Evolutionary conservation across 139 green algal species (phyloP).

Genomic region (Closterium sp.): DNA sequence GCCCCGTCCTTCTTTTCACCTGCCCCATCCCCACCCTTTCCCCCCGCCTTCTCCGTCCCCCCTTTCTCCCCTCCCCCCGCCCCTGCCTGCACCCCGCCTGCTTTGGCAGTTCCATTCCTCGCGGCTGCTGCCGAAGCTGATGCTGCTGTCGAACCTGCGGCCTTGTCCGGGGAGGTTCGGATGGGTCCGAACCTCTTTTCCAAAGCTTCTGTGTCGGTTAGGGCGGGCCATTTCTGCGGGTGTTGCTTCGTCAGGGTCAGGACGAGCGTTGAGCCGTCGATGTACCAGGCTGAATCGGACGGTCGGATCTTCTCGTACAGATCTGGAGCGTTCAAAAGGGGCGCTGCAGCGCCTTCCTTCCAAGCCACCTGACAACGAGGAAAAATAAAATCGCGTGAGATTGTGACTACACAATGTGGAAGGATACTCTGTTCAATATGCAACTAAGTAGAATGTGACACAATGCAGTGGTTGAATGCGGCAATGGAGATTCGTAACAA

Average conservation of each 20-base stretch:
- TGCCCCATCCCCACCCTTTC: neutral
- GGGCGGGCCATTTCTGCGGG: conserved; percentile 15
- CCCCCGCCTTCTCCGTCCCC: neutral
- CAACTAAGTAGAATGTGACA: no score
- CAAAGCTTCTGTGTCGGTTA: conserved; percentile 38
- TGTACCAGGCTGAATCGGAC: conserved; percentile 33
- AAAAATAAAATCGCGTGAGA: no score
- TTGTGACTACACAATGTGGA: no score
- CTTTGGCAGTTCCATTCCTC: neutral
- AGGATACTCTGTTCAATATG: no score
- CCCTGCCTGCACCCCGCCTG: neutral
- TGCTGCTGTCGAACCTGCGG: neutral
- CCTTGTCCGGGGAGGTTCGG: neutral
- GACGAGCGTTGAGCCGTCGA: conserved; percentile 27
- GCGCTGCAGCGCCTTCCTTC: neutral
- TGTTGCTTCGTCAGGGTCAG: conserved; percentile 30
- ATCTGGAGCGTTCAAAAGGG: conserved; percentile 10
- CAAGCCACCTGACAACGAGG: neutral
- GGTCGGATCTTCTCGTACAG: conserved; percentile 34
- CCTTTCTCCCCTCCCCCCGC: neutral
- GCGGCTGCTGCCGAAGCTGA: neutral
- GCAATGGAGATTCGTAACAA: no score
- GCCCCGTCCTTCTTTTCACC: conserved; percentile 6
- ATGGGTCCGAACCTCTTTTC: conserved; percentile 38
- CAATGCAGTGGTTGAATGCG: no score